A percentile compares a stretch with the other conserved stretches of the same genome.
Conservation (phyloP, 2,329 filamentous ascomycete genomes). For the Botrytis tulipae region DNA sequence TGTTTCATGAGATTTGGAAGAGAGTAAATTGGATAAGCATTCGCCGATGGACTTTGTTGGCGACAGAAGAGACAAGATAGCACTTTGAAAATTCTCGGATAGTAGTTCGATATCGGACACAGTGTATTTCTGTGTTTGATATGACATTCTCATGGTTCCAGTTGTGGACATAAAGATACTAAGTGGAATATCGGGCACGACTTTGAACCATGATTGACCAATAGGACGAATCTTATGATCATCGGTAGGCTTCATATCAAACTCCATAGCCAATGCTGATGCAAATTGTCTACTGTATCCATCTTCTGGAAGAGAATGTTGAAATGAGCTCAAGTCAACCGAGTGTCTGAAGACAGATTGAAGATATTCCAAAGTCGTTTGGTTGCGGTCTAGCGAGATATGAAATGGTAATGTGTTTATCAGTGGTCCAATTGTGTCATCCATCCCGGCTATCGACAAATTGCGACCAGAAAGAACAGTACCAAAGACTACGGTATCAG, state of each 20-base stretch:
- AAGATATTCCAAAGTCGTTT: slow-evolving; percentile 12
- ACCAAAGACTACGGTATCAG: slow-evolving; percentile 40
- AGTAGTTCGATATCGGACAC: background rate
- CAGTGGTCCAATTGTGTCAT: slow-evolving; percentile 39
- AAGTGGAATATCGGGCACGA: slow-evolving; percentile 13
- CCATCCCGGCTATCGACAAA: slow-evolving; percentile 36
- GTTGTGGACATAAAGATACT: slow-evolving; percentile 10
- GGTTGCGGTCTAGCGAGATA: slow-evolving; percentile 6
- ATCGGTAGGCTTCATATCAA: background rate
- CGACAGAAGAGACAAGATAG: background rate
- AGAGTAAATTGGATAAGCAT: background rate
- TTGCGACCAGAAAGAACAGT: slow-evolving; percentile 40
- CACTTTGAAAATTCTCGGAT: background rate
- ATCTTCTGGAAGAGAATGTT: slow-evolving; percentile 20
- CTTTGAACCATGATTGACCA: slow-evolving; percentile 7
- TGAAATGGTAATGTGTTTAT: slow-evolving; percentile 22
- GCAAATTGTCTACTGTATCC: slow-evolving; percentile 18
- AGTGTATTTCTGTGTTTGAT: slow-evolving; percentile 2
- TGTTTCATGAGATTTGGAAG: background rate
- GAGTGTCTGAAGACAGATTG: slow-evolving; percentile 18
- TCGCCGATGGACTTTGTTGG: background rate
- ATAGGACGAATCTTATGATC: background rate
- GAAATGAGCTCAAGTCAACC: slow-evolving; percentile 14
- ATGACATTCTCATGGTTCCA: slow-evolving; percentile 17
- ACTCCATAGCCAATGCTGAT: slow-evolving; percentile 13